Evolutionary conservation across 139 green algal species (phyloP).

Genomic region (Haematococcus sp.): DNA sequence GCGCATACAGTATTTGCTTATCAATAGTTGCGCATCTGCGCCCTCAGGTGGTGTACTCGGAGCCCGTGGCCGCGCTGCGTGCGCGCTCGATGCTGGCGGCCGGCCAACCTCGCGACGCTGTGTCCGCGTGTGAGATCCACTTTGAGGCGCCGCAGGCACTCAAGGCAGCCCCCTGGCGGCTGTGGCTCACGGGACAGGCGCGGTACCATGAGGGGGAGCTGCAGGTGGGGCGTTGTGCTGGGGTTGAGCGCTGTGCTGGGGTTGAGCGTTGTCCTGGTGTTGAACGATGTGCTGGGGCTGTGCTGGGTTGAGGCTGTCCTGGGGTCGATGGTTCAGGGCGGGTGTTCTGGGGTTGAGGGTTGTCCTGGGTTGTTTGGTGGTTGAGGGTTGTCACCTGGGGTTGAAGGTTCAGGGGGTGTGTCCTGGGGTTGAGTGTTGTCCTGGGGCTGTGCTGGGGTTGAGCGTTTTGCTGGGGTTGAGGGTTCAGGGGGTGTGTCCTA

Average conservation of each 20-base stretch:
- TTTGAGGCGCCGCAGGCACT: slow-evolving; percentile 14
- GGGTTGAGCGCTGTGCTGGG: too few relatives aligned
- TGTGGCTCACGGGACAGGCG: slow-evolving; percentile 37
- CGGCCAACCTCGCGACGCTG: background rate
- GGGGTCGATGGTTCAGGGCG: background rate
- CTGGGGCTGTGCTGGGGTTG: too few relatives aligned
- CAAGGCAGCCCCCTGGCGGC: slow-evolving; percentile 22
- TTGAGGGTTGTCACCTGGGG: too few relatives aligned
- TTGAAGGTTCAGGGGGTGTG: too few relatives aligned
- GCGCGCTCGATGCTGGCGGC: slow-evolving; percentile 19
- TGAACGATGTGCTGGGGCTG: background rate
- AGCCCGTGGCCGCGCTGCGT: slow-evolving; percentile 28
- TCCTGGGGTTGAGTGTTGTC: too few relatives aligned
- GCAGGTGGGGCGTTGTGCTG: slow-evolving; percentile 1
- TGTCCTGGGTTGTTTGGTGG: too few relatives aligned
- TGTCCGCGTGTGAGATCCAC: slow-evolving; percentile 8
- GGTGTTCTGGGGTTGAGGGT: too few relatives aligned
- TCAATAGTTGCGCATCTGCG: too few relatives aligned
- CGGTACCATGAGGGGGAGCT: slow-evolving; percentile 22
- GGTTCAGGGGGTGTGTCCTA: too few relatives aligned
- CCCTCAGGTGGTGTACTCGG: slow-evolving; percentile 41
- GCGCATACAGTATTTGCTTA: too few relatives aligned
- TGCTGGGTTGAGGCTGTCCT: background rate
- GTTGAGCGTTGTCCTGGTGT: too few relatives aligned
- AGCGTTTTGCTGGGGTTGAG: too few relatives aligned